Evolutionary conservation across 768 basidiomycete genomes (phyloP).

Genomic region (Xanthoconium purpureum): DNA sequence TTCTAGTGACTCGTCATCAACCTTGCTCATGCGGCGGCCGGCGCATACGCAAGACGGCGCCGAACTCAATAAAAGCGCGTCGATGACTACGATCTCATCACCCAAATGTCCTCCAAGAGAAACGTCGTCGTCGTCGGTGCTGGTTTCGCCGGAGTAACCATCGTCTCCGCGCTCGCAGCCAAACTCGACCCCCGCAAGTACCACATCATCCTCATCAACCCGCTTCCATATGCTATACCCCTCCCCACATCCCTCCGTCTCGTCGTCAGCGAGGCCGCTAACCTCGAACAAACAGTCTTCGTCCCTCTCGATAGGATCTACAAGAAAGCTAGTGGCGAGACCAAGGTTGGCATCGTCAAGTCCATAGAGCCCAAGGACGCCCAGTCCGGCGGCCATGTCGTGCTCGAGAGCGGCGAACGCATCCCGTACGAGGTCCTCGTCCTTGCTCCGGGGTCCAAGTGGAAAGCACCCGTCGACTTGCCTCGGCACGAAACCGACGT

Average conservation of each 20-base stretch:
- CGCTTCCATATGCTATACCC: constrained; percentile 48
- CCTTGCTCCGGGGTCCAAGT: constrained; percentile 55
- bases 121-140: constrained; percentile 60
- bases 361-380: constrained; percentile 37
- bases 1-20: no score
- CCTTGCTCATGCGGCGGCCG: no score
- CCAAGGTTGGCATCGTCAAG: constrained; percentile 33
- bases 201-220: constrained; percentile 53
- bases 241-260: constrained; percentile 54
- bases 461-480: constrained; percentile 48
- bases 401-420: constrained; percentile 47
- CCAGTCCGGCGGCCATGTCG: constrained; percentile 44
- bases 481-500: constrained; percentile 35
- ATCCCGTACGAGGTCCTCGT: constrained; percentile 56
- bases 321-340: constrained; percentile 42
- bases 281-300: constrained; percentile 43
- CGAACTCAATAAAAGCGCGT: neutral
- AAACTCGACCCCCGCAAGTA: constrained; percentile 47
- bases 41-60: no score
- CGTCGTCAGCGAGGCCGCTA: constrained; percentile 34
- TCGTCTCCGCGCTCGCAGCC: constrained; percentile 47
- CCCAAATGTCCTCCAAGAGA: constrained; percentile 20
- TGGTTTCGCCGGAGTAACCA: constrained; percentile 41
- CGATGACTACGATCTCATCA: neutral
- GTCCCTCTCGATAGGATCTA: constrained; percentile 54